Evolutionary conservation across 2,329 filamentous ascomycete species (phyloP).

Genomic region (Cercospora beticola): DNA sequence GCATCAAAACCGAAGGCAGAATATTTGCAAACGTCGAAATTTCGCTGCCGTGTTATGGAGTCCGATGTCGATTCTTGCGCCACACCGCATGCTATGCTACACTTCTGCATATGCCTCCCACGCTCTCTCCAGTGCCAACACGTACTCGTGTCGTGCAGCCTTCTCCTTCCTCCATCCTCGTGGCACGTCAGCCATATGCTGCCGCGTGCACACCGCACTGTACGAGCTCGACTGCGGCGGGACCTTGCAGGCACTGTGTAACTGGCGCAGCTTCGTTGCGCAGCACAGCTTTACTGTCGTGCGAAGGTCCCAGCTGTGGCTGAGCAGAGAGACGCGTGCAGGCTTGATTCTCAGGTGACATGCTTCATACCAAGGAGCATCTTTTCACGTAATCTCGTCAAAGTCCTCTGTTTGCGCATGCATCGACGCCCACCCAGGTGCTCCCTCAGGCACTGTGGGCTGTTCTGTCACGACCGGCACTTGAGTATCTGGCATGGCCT

Average conservation of each 20-base stretch:
- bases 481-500: conserved; percentile 18
- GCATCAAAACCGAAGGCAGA: background rate
- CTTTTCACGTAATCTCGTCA: conserved; percentile 2
- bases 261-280: background rate
- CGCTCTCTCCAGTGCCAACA: background rate
- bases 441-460: conserved; percentile 3
- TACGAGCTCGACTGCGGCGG: conserved; percentile 13
- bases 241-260: conserved; percentile 12
- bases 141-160: background rate
- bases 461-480: conserved; percentile 12
- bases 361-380: background rate
- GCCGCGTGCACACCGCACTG: conserved; percentile 10
- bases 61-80: background rate
- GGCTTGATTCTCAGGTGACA: conserved; percentile 12
- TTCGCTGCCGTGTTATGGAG: background rate
- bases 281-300: background rate
- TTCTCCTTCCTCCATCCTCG: background rate
- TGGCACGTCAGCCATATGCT: conserved; percentile 5
- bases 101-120: background rate
- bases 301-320: background rate
- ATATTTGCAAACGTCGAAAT: background rate
- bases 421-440: conserved; percentile 18
- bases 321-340: background rate
- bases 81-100: background rate
- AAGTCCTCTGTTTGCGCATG: conserved; percentile 21